Base-by-base conservation (phyloP, 1,284 basidiomycete genomes). In the Tylopilus microsporus region DNA sequence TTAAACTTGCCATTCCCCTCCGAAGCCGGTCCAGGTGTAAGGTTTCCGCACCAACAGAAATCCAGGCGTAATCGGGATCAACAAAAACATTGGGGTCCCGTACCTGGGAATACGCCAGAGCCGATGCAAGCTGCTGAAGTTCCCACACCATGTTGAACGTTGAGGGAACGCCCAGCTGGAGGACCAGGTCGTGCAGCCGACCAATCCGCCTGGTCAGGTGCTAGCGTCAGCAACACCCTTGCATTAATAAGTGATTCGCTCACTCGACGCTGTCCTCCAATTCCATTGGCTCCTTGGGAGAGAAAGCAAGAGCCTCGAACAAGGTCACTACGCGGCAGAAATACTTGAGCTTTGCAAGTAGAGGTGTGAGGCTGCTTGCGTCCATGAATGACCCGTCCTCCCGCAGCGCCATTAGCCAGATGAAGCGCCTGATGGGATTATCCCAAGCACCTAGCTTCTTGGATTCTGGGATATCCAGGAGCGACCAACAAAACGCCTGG, bases 271-370 rank as follows among this genome's bases (percentile, higher is more conserved):
- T n/a, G n/a, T 36, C 34, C 34, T 36, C 34, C 34, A 6, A 11
- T 6, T 41, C 32, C 48, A 3, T n/a, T n/a, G n/a, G 46, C 18
- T 56, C 12, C 3, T 7, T 4, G 10, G 45, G 2, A n/a, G n/a
- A n/a, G n/a, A n/a, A n/a, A 0, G 51, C 52, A 15, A 57, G 37
- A 3, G 37, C 51, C 32, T 57, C 46, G 3, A 53, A 34, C 39
- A 57, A 37, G 5, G 51, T 53, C 12, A 39, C 37, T 3, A 39
- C 5, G 5, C 37, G 37, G 37, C 37, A 39, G 37, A 39, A 39
- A 15, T 57, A 57, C 18, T 57, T 57, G 7, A 57, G 11, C 32
- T 41, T n/a, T 2, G 56, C 56, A 10, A 57, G 46, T 30, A 54
- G 53, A 7, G 51, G 6, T 1, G 46, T 57, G 46, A 57, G 30